Base-by-base conservation (phyloP, 192 early-diverging fungal genomes). In the Coemansia sp. region DNA sequence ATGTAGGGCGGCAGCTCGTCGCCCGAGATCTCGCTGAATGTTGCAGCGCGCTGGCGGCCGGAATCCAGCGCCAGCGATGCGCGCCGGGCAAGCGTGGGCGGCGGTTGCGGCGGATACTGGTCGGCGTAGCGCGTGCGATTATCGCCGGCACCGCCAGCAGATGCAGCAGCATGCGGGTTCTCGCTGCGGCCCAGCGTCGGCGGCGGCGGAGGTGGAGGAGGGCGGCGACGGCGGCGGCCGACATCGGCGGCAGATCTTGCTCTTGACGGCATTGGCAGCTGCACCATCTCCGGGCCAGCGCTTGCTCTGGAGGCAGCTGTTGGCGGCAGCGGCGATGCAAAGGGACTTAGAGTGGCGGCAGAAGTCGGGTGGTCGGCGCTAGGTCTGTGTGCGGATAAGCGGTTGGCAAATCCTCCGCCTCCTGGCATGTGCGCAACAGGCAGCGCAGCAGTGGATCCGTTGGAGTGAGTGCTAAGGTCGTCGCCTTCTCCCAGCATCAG, bases 1-100 rank as follows among this genome's bases (percentile, higher is more conserved):
- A 82, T 37, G 56, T 82, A 82, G 8, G 80, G 80, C 32, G 80
- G 80, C 56, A 77, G 50, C 17, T 76, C 75, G 57, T 83, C 80
- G 8, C 60, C 59, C 5, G 80, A 63, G 17, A 74, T 56, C 48
- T 83, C 75, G 69, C 75, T 69, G 45, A 74, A 77, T n/a, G 74
- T 74, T 22, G 63, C 61, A 14, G 74, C 68, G 39, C 74, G 69
- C 20, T 67, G 61, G 39, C 79, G 70, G 1, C 38, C 57, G 6
- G 57, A 22, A 38, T 37, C 69, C 20, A 48, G 48, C 14, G 61
- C 41, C 37, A 59, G 46, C 51, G 51, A 54, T 9, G 8, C 20
- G 7, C 14, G 51, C 22, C 51, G 51, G 2, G 25, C 25, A 19
- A 54, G 51, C 12, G 22, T 13, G 5, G 65, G 73, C 2, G 69